These are phyloP conservation scores for Thelephora terrestris DNA, from an alignment of 1,284 basidiomycete genomes.

Conservation along the genomic window DNA sequence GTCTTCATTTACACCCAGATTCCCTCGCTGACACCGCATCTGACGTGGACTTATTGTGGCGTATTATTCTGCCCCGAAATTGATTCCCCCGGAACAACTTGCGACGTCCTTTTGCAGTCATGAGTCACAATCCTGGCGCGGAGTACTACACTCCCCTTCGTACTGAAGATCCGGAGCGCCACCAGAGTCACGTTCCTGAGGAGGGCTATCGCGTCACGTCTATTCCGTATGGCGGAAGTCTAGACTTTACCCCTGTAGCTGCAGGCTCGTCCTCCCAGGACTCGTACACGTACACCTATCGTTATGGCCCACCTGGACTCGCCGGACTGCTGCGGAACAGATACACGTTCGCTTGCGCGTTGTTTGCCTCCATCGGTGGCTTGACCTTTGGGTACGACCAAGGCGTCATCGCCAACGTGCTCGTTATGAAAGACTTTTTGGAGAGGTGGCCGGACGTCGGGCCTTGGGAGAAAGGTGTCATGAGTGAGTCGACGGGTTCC, in stretches of 20 bases:
- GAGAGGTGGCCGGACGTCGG: constrained; percentile 49
- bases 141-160: neutral
- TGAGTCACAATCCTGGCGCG: neutral
- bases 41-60: no score
- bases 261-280: constrained; percentile 10
- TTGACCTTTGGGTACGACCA: constrained; percentile 60
- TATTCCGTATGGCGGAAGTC: constrained; percentile 19
- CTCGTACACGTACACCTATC: constrained; percentile 41
- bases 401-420: constrained; percentile 61
- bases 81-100: neutral
- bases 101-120: neutral
- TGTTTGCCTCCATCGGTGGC: constrained; percentile 70
- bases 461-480: constrained; percentile 60
- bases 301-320: constrained; percentile 58
- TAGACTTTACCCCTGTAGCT: constrained; percentile 11
- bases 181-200: neutral
- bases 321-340: constrained; percentile 52
- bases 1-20: no score
- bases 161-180: neutral
- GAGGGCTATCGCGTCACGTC: neutral
- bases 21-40: no score
- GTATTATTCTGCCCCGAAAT: no score
- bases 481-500: constrained; percentile 43
- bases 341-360: constrained; percentile 51
- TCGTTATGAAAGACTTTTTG: constrained; percentile 72